Evolutionary conservation across 495 filamentous ascomycete genomes (phyloP), one percentile per base, ranked within the genome.

Genomic region (Zalerion maritima): DNA sequence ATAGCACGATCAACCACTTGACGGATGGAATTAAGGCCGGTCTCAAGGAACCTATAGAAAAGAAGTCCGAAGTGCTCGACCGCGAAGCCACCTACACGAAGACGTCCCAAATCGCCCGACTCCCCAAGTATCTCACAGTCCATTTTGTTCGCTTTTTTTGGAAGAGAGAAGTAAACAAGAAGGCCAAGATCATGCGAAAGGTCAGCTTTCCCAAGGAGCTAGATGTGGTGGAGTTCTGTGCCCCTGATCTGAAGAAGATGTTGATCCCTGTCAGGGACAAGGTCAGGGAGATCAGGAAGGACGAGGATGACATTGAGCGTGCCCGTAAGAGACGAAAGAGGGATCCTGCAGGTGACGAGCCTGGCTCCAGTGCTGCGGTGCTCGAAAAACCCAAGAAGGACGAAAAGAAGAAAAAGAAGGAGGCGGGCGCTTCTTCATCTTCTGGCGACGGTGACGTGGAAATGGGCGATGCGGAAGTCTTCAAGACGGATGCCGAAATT

Each of bases 181-280:
- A 97, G 61, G 83, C 86, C 31, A 97, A 97, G 69, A 97, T 97
- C 45, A 85, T 97, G 85, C 79, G 85, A 41, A 97, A 94, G 54
- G 89, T 97, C 24, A 84, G 81, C 0, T 97, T 97, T 52, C 87
- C 86, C 11, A 71, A 75, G 26, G 91, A 97, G 53, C 60, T 97
- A 14, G 89, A 97, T 49, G 75, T 77, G 3, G 79, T 92, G 6
- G 89, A 97, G 44, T 96, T 87, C 56, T 97, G 89, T 49, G 84
- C 86, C 29, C 86, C 94, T 21, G 74, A 89, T 31, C 64, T 97
- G 26, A 71, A 69, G 49, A 74, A 80, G 42, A 69, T 77, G 38
- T 69, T 97, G 22, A 62, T 94, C 28, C 89, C 89, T 3, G 74
- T 96, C 18, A 70, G 89, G 25, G 91, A 97, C 57, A 91, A 89